Conservation (phyloP, 768 basidiomycete species). For the Russula sp. region DNA sequence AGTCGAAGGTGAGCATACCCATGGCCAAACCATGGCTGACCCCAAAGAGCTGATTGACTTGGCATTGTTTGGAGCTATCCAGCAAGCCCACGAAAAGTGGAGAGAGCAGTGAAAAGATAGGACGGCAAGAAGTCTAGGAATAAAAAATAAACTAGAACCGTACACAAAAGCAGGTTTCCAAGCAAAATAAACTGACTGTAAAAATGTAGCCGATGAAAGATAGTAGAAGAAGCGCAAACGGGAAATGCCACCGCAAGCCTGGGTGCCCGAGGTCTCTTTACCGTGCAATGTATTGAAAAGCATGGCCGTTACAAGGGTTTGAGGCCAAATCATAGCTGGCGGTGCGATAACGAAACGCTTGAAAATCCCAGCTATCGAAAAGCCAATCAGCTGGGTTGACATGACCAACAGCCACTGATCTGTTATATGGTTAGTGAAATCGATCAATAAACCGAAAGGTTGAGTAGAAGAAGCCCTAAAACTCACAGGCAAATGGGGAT, state of each 20-base stretch:
- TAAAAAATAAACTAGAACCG: background rate
- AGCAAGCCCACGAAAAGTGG: constrained; percentile 49
- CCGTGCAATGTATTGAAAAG: constrained; percentile 46
- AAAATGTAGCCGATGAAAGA: constrained; percentile 38
- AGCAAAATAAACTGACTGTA: constrained; percentile 61
- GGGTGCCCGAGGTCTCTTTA: constrained; percentile 44
- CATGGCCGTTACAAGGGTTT: constrained; percentile 43
- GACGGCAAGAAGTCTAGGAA: constrained; percentile 15
- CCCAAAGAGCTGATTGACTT: constrained; percentile 76
- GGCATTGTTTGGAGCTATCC: constrained; percentile 70
- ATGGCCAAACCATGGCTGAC: constrained; percentile 46
- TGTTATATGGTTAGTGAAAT: background rate
- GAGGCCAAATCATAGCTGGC: constrained; percentile 47
- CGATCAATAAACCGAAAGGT: background rate
- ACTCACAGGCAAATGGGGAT: constrained; percentile 37
- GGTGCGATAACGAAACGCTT: constrained; percentile 47
- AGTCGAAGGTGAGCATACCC: no score
- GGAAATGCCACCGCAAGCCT: constrained; percentile 46
- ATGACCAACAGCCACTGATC: constrained; percentile 43
- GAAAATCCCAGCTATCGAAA: constrained; percentile 44
- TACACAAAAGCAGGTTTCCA: constrained; percentile 44
- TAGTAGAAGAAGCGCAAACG: constrained; percentile 53
- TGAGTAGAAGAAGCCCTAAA: background rate
- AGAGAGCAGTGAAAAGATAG: constrained; percentile 33
- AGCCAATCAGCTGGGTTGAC: constrained; percentile 45